phyloP scores from a whole-genome alignment of 2,329 filamentous ascomycete species.

The Cladorrhinum sp. region DNA sequence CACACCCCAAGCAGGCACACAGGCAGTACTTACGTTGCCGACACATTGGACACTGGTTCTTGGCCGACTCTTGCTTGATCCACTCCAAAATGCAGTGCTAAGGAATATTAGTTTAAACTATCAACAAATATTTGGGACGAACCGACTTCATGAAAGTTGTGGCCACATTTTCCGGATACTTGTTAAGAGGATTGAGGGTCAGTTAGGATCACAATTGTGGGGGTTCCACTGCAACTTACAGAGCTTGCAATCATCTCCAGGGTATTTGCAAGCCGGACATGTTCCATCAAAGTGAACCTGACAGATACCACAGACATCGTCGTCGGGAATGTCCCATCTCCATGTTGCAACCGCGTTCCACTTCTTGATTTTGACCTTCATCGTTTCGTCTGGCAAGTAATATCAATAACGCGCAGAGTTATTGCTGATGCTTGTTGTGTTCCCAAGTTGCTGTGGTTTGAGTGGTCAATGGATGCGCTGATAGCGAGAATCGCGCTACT shows the following conservation, averaged over 20 bases:
- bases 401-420: not conserved
- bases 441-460: conserved; percentile 1
- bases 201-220: not conserved
- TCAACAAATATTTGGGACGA: not conserved
- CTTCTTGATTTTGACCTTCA: conserved; percentile 93
- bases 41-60: conserved; percentile 97
- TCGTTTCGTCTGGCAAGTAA: conserved; percentile 36
- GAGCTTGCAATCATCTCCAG: conserved; percentile 90
- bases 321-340: conserved; percentile 96
- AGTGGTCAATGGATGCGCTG: not conserved
- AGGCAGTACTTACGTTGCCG: conserved; percentile 68
- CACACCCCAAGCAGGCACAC: not conserved
- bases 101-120: not conserved
- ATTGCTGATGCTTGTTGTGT: conserved; percentile 16
- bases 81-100: conserved; percentile 95
- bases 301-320: conserved; percentile 98
- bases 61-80: conserved; percentile 92
- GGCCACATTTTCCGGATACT: conserved; percentile 96
- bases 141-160: conserved; percentile 76
- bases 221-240: conserved; percentile 52
- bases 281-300: conserved; percentile 97
- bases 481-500: not conserved
- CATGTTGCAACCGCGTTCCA: conserved; percentile 95
- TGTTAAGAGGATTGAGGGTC: not conserved
- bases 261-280: conserved; percentile 96